Percentiles rank a stretch among this genome's conserved stretches.
These are phyloP conservation scores for Colletotrichum eleusines DNA, from an alignment of 2,329 filamentous ascomycete species.

Conservation along the genomic window DNA sequence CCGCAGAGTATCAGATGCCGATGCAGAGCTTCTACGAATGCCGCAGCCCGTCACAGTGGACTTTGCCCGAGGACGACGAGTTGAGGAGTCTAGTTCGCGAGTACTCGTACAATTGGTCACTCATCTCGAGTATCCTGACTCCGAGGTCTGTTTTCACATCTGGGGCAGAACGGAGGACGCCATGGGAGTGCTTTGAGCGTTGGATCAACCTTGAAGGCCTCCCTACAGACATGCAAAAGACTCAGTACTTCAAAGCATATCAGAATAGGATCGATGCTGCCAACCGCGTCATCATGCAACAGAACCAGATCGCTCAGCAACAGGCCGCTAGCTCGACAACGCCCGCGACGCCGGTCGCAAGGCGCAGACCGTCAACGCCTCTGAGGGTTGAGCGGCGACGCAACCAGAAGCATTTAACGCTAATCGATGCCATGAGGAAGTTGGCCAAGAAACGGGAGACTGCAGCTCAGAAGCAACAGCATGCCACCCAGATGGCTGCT, in stretches of 20 bases:
- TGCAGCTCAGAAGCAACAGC: slow-evolving; percentile 86
- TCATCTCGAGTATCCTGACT: slow-evolving; percentile 86
- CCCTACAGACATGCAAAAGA: slow-evolving; percentile 93
- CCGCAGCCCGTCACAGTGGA: slow-evolving; percentile 91
- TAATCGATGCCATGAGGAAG: slow-evolving; percentile 96
- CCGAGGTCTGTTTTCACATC: slow-evolving; percentile 83
- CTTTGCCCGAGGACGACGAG: slow-evolving; percentile 89
- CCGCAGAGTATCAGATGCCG: slow-evolving; percentile 92
- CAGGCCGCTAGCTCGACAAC: slow-evolving; percentile 53
- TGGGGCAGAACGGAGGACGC: slow-evolving; percentile 88
- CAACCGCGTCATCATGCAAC: slow-evolving; percentile 65
- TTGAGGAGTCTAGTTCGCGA: slow-evolving; percentile 87
- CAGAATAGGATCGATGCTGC: slow-evolving; percentile 71
- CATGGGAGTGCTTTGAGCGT: slow-evolving; percentile 98
- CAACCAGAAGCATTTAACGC: slow-evolving; percentile 85
- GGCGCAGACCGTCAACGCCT: slow-evolving; percentile 80
- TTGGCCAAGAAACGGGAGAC: slow-evolving; percentile 94
- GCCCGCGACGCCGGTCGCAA: slow-evolving; percentile 63
- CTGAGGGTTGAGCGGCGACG: slow-evolving; percentile 88
- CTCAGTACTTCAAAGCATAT: slow-evolving; percentile 88
- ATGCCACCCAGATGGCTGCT: slow-evolving; percentile 79
- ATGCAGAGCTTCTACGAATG: slow-evolving; percentile 90
- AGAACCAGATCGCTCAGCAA: slow-evolving; percentile 62
- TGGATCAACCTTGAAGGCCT: slow-evolving; percentile 94
- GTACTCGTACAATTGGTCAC: slow-evolving; percentile 97